These are phyloP conservation scores for Populus alba DNA, from an alignment of 345 rosid species.

Conservation along the genomic window DNA sequence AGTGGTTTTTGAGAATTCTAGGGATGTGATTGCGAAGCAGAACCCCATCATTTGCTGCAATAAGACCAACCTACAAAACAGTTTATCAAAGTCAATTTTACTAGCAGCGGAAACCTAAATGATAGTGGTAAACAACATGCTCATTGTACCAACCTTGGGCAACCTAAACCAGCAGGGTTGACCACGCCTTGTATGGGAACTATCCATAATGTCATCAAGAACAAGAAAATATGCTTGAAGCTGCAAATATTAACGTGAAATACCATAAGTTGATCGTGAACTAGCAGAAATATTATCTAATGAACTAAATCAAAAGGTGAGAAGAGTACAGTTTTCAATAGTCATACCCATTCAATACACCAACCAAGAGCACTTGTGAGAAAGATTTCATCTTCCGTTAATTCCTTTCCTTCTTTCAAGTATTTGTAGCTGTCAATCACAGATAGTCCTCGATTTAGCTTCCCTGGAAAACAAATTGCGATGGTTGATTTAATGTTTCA, in stretches of 20 bases:
- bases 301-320: background rate
- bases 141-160: constrained; percentile 28
- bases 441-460: constrained; percentile 89
- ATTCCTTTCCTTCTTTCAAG: constrained; percentile 58
- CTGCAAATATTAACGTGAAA: constrained; percentile 13
- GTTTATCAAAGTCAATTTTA: background rate
- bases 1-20: constrained; percentile 59
- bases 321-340: background rate
- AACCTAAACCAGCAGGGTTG: constrained; percentile 47
- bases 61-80: constrained; percentile 34
- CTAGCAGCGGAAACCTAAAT: background rate
- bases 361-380: constrained; percentile 79
- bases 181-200: constrained; percentile 41
- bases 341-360: constrained; percentile 86
- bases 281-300: background rate
- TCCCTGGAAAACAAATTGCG: constrained; percentile 45
- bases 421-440: constrained; percentile 75
- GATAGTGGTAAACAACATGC: background rate
- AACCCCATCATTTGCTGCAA: constrained; percentile 53
- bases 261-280: background rate
- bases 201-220: constrained; percentile 46
- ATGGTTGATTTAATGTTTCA: background rate
- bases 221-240: constrained; percentile 48
- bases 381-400: constrained; percentile 62
- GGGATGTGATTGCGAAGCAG: constrained; percentile 61